Base-by-base conservation (phyloP, 2,329 filamentous ascomycete species). In the Herpotrichia juniperi region DNA sequence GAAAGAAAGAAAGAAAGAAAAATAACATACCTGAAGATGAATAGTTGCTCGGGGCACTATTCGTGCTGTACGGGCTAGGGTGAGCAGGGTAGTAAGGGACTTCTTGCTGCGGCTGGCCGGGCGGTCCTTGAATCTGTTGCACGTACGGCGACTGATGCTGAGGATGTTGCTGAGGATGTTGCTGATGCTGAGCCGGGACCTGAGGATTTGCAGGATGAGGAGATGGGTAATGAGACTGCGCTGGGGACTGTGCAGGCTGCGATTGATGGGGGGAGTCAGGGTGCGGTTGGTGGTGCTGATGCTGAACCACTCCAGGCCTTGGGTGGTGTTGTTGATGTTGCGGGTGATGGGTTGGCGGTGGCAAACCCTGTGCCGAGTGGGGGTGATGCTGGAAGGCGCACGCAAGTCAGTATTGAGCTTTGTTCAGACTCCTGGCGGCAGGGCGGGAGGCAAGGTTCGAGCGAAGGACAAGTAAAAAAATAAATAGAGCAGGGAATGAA, bases 1-100 rank as follows among this genome's bases (percentile, higher is more conserved):
- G 28, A 9, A 43, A 25, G 14, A 50, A 46, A 31, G 26, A 37
- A 37, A 37, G 4, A 37, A 37, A 19, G 17, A 50, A 26, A 34
- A 48, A 40, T 25, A 14, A 63, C 70, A 50, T 69, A 75, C 71
- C 72, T 64, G 90, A 89, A 71, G 91, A 91, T 59, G 90, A 87
- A 76, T 96, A 96, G 78, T 89, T 89, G 76, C 88, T 90, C 49
- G 89, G 87, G 55, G 88, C 85, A 77, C 88, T 91, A 62, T 90
- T 87, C 49, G 90, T 88, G 77, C 88, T 92, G 79, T 96, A 96
- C 10, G 90, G 85, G 72, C 87, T 91, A 58, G 89, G 85, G 71
- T 94, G 90, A 52, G 88, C 84, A 69, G 89, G 86, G 76, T 93
- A 96, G 65, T 84, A 86, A 40, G 86, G 82, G 46, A 89, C 78